Evolutionary conservation across 139 green algal species (phyloP), one percentile per base, ranked within the genome.

Genomic region (Mychonastes homosphaera): DNA sequence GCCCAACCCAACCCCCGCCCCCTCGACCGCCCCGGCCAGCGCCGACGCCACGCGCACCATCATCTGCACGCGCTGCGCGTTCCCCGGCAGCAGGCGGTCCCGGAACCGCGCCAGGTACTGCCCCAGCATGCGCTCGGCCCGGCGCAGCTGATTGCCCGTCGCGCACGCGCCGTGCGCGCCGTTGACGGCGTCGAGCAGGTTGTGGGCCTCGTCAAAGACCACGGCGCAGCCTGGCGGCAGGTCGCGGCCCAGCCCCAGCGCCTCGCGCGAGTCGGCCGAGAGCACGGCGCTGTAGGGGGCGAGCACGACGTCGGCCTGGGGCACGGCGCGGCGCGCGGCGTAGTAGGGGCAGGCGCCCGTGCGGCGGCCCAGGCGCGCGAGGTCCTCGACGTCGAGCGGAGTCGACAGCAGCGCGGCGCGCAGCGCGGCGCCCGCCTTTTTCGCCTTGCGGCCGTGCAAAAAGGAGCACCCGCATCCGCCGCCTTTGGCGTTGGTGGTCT

Each of bases 161-260:
- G 95, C 58, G 19, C 47, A 32, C 2, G 76, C 72, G 29, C 74
- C 82, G 79, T 95, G 83, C 15, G 75, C 68, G 48, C 29, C 58
- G 58, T 85, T 85, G 41, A 95, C 72, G 5, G 82, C 82, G 43
- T 88, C 71, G 49, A 83, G 79, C 50, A 98, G 76, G 77, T 99
- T 99, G 81, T 99, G 92, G 3, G 87, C 92, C 77, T 99, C 92
- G 58, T 99, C 92, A 15, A 99, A 65, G 15, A 99, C 71, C 10
- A 99, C 69, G 19, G 97, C 78, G 16, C 46, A 34, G 10, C 61
- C 74, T n/a, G n/a, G n/a, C n/a, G n/a, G n/a, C n/a, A n/a, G n/a
- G 18, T 56, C 10, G 3, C 49, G 53, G 23, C 51, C 5, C 3
- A 69, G 59, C 39, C 61, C 61, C 38, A 67, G 32, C 46, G 46